Evolutionary conservation across 345 rosid genomes (phyloP), one percentile per base, ranked within the genome.

Genomic region (Arabidopsis suecica): DNA sequence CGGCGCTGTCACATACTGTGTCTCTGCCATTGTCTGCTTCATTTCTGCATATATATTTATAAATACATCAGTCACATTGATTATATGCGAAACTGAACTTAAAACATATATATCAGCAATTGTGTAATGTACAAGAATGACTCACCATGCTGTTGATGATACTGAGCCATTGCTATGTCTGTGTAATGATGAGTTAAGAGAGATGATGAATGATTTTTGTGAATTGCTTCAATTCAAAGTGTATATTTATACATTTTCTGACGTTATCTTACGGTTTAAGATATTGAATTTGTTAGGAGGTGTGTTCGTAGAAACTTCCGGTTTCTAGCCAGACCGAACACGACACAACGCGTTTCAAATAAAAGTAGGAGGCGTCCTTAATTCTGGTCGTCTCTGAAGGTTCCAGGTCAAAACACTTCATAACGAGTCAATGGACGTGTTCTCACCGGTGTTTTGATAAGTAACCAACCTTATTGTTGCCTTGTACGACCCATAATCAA

Each of bases 1-100:
- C 7, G 59, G 47, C 3, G 71, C 59, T 7, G 70, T 22, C 70
- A 73, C 77, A 11, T 73, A 54, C 38, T 62, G 63, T 41, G 53
- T 2, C 30, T 73, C 77, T 44, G 20, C 32, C 45, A 37, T 16
- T 61, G 53, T 34, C 16, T 61, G 51, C 61, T 64, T 73, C 64
- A 36, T 64, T 42, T 65, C 77, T 73, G 71, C 64, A 42, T 20
- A 64, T 9, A 9, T 13, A 0, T 25, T 3, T 48, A 48, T 23
- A 33, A 0, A 33, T 4, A 22, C n/a, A 36, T 34, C 0, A 36
- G 44, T 48, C 58, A 23, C 3, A 6, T 18, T 64, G 9, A 30
- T 47, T 49, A 65, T n/a, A 45, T 13, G 28, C 7, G 7, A 6
- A 48, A 66, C 59, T 6, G 18, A 49, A 66, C 12, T 4, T 33